Conservation (phyloP, 2,329 filamentous ascomycete genomes). For the Claviceps lovelessii region DNA sequence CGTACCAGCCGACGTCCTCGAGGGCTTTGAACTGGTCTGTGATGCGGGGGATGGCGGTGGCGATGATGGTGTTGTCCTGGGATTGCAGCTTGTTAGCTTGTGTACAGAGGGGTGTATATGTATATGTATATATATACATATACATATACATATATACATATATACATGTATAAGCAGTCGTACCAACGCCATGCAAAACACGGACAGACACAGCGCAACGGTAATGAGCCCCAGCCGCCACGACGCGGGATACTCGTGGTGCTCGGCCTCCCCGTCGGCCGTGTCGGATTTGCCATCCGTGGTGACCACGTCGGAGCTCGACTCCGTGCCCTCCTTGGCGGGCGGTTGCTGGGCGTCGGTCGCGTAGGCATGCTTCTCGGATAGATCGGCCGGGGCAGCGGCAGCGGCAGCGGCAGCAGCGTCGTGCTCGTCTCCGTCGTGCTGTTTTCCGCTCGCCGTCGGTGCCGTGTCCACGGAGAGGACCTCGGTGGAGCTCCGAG, state of each 20-base stretch:
- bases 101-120: too few relatives aligned
- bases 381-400: background rate
- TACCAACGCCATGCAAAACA: slow-evolving; percentile 7
- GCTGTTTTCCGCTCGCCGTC: too few relatives aligned
- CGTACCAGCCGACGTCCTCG: slow-evolving; percentile 7
- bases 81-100: too few relatives aligned
- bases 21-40: slow-evolving; percentile 10
- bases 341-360: background rate
- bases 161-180: background rate
- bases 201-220: slow-evolving; percentile 6
- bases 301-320: too few relatives aligned
- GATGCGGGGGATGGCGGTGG: slow-evolving; percentile 21
- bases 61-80: slow-evolving; percentile 24
- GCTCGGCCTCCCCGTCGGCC: background rate
- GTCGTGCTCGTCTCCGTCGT: too few relatives aligned
- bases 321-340: background rate
- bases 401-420: too few relatives aligned
- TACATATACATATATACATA: too few relatives aligned
- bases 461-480: too few relatives aligned
- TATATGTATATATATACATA: too few relatives aligned
- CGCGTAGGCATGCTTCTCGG: background rate
- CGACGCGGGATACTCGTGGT: slow-evolving; percentile 1
- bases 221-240: slow-evolving; percentile 5
- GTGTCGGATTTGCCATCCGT: background rate
- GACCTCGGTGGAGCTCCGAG: slow-evolving; percentile 1